Percentiles rank a stretch among this genome's conserved stretches.
Conservation (phyloP, 1,284 basidiomycete genomes). For the Boletus semigastroideus region DNA sequence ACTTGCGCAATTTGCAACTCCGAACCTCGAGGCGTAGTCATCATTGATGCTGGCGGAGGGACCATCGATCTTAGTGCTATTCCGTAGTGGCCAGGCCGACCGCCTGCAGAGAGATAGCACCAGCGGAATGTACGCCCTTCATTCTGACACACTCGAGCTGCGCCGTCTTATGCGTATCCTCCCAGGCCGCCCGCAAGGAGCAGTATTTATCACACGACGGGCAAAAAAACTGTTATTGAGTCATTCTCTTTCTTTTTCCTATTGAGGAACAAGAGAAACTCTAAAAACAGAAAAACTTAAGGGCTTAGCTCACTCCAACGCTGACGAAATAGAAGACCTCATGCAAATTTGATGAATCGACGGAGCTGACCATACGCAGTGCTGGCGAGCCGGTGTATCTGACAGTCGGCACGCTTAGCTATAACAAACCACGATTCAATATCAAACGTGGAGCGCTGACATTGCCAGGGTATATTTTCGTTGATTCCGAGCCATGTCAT, state of each 20-base stretch:
- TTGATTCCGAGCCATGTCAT: too few species aligned
- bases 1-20: not conserved
- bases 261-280: not conserved
- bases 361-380: not conserved
- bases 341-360: not conserved
- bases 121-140: constrained; percentile 26
- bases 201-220: not conserved
- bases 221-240: not conserved
- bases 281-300: not conserved
- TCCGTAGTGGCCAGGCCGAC: constrained; percentile 15
- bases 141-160: not conserved
- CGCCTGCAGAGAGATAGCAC: not conserved
- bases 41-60: constrained; percentile 20
- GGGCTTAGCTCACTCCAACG: not conserved
- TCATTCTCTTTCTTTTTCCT: not conserved
- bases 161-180: too few species aligned
- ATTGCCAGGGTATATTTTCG: not conserved
- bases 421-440: not conserved
- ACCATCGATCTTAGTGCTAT: constrained; percentile 49
- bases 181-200: not conserved
- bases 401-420: not conserved
- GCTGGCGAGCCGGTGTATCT: not conserved
- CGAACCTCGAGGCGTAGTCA: not conserved
- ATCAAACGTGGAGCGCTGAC: not conserved
- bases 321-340: not conserved